Evolutionary conservation across 2,329 filamentous ascomycete species (phyloP).

Genomic region (Xylogone sp.): DNA sequence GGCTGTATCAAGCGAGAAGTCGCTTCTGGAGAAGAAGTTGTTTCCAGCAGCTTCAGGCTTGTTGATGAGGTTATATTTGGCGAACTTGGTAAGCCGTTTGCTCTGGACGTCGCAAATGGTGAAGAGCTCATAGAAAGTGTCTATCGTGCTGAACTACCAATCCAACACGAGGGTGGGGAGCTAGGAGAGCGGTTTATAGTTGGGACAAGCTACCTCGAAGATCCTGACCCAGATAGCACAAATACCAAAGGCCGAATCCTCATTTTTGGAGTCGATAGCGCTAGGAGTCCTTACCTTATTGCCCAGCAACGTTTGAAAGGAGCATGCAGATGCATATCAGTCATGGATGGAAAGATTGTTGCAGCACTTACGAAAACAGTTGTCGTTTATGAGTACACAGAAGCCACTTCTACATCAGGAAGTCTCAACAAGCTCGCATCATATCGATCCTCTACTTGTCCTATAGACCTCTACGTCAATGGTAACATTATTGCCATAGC

Average conservation of each 20-base stretch:
- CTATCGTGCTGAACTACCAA: constrained; percentile 69
- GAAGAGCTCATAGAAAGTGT: constrained; percentile 81
- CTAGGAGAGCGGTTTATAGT: constrained; percentile 80
- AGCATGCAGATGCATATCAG: constrained; percentile 73
- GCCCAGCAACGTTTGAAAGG: constrained; percentile 69
- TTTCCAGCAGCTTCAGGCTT: constrained; percentile 79
- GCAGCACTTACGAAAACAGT: constrained; percentile 89
- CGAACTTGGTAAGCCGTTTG: constrained; percentile 65
- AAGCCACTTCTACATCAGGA: constrained; percentile 51
- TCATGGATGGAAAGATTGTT: constrained; percentile 74
- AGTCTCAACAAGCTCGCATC: constrained; percentile 67
- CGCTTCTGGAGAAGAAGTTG: constrained; percentile 65
- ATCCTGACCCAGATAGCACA: constrained; percentile 52
- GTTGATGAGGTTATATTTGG: constrained; percentile 89
- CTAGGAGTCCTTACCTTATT: constrained; percentile 70
- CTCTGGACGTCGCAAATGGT: constrained; percentile 45
- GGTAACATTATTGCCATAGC: constrained; percentile 76
- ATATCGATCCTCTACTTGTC: constrained; percentile 79
- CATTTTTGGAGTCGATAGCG: constrained; percentile 75
- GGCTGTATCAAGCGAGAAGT: constrained; percentile 79
- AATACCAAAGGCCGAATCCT: constrained; percentile 73
- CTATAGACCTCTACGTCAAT: constrained; percentile 73
- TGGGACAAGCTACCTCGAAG: constrained; percentile 70
- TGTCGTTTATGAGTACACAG: constrained; percentile 51
- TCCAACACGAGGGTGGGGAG: constrained; percentile 48